Percentiles rank a stretch among this genome's conserved stretches.
phyloP scores from a whole-genome alignment of 2,329 filamentous ascomycete genomes.

The Xylaria polymorpha region DNA sequence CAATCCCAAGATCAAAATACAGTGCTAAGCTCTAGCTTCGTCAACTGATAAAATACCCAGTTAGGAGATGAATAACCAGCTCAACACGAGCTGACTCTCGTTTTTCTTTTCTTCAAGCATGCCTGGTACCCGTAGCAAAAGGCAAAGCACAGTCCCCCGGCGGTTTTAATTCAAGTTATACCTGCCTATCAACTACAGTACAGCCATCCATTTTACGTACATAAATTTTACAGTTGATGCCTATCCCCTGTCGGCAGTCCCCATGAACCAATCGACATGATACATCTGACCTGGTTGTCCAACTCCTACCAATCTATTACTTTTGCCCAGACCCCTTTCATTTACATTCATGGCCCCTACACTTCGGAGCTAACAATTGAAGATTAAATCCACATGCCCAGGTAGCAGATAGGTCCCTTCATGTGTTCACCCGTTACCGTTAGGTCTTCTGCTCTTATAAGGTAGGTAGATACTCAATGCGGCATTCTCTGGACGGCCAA shows the following conservation, averaged over 20 bases:
- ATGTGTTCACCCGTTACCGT: neutral
- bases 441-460: neutral
- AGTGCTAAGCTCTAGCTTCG: neutral
- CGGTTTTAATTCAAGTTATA: neutral
- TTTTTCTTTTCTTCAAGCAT: neutral
- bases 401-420: neutral
- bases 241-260: conserved; percentile 7
- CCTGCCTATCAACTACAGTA: conserved; percentile 4
- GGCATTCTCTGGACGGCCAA: conserved; percentile 11
- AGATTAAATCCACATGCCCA: neutral
- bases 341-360: neutral
- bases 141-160: neutral
- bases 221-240: neutral
- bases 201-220: conserved; percentile 2
- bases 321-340: conserved; percentile 9
- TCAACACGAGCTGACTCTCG: conserved; percentile 11
- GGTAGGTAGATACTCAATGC: neutral
- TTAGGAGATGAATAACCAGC: conserved; percentile 2
- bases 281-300: neutral
- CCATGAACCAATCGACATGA: conserved; percentile 4
- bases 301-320: neutral
- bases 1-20: neutral
- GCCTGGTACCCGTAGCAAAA: neutral
- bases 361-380: neutral
- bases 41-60: no score